Evolutionary conservation across 108 stramenopile species (phyloP).

Genomic region (Cyclostephanos tholiformis): DNA sequence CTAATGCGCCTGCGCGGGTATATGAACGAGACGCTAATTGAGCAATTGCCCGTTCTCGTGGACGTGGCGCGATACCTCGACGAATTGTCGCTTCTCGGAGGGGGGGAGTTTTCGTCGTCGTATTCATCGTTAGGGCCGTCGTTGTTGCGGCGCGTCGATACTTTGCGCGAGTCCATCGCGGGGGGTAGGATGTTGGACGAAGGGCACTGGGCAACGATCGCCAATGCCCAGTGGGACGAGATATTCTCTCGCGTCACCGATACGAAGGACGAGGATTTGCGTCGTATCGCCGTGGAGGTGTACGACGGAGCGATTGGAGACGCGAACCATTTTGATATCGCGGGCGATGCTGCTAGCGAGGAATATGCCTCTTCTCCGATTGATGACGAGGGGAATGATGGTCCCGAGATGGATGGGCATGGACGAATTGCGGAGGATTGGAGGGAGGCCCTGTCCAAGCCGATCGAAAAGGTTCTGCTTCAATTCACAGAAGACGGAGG

Average conservation of each 20-base stretch:
- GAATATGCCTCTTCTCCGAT: neutral
- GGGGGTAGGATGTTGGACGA: conserved; percentile 13
- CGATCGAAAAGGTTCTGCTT: conserved; percentile 26
- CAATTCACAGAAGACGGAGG: neutral
- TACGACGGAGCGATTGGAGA: conserved; percentile 40
- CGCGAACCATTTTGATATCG: neutral
- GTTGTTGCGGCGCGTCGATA: conserved; percentile 56
- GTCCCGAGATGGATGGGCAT: neutral
- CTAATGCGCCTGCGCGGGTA: conserved; percentile 77
- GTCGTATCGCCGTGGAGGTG: conserved; percentile 35
- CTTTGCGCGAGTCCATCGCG: conserved; percentile 47
- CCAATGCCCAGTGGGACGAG: conserved; percentile 33
- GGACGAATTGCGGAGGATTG: neutral
- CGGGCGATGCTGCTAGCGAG: neutral
- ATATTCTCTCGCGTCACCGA: conserved; percentile 51
- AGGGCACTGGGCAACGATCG: conserved; percentile 22
- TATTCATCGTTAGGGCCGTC: conserved; percentile 32
- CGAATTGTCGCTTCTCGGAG: conserved; percentile 73
- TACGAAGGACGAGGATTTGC: conserved; percentile 41
- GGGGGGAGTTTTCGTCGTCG: conserved; percentile 10
- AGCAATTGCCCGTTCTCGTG: conserved; percentile 83
- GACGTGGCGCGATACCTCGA: conserved; percentile 82
- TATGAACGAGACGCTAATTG: conserved; percentile 67
- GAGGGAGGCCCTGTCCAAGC: conserved; percentile 4
- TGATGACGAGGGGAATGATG: neutral